Base-by-base conservation (phyloP, 441 rosid genomes). In the Manihot esculenta region DNA sequence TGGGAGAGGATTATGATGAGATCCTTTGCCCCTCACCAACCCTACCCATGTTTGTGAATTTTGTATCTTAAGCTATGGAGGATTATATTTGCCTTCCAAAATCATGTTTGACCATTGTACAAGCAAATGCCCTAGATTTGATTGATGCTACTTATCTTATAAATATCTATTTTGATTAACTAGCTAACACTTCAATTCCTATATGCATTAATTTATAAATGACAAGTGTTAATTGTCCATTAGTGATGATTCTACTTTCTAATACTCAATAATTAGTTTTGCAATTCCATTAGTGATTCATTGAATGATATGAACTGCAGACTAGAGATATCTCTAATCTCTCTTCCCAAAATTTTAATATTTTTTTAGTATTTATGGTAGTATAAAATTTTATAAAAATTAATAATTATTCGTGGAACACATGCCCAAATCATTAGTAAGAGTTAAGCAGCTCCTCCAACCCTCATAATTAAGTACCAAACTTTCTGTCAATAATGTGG, bases 1-100 rank as follows among this genome's bases (percentile, higher is more conserved):
- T 53, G 69, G 69, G 68, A 38, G 54, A 66, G 38, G 79, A 68
- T 72, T 78, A 60, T 42, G 85, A 78, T 55, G 66, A 78, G 88
- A 85, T 74, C 49, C 41, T 69, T 71, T 83, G 85, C 81, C 55
- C 64, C 90, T 84, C 77, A 79, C 83, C 88, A 76, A 86, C 86
- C 88, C 75, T 74, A 80, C 86, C 84, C 79, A 71, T 57, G 74
- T 66, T 65, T 76, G 35, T 72, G 82, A 10, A 2, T 14, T 12
- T 3, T 50, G 76, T 60, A 21, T 38, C 42, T 35, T 48, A 18
- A 41, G 56, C 64, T 50, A 55, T 72, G 10, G 64, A 55, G n/a
- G n/a, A 45, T 18, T 60, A 56, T 64, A n/a, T 69, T 5, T n/a
- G n/a, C n/a, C 33, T 18, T 18, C 35, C 50, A 20, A 55, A 59